Evolutionary conservation across 352 stramenopile genomes (phyloP), one percentile per base, ranked within the genome.

Genomic region (Elongisporangium prolatum): DNA sequence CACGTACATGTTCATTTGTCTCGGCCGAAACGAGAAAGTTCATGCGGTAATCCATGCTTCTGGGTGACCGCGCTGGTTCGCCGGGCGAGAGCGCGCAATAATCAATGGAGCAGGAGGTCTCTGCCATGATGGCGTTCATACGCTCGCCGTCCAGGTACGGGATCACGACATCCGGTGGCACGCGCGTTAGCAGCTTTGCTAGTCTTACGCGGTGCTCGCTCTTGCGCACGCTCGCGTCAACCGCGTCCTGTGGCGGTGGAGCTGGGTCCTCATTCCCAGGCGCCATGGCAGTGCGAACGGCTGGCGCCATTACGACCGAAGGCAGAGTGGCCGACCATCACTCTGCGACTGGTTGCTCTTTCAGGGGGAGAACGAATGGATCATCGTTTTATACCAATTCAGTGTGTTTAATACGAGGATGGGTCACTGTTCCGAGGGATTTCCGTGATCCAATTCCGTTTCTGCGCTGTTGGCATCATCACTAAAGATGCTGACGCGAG

Each of bases 71-170:
- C 52, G 72, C 61, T 28, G 75, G 58, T n/a, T 88, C 79, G 5
- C 72, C 72, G 0, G 81, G 77, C 0, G 77, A 85, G 48, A 81
- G 57, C 4, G 81, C 75, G 11, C 81, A 91, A 53, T 89, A 88
- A 53, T 89, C 77, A 28, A 91, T 78, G 13, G 74, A 77, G 48
- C 75, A 87, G 4, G 62, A 73, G 0, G 75, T 86, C 3, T 65
- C 55, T 11, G 65, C 59, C 50, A 78, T 76, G 52, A 91, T 88
- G 2, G 56, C 25, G 38, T 79, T 83, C 52, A 89, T 79, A 2
- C 72, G 73, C 20, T 86, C 75, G 18, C 71, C 70, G 48, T 88
- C 89, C 34, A 91, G 49, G 47, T 80, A 88, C 44, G 79, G 72
- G 28, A 87, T 58, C 28, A 91, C 53, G 54, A 76, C 52, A 55